Conservation (phyloP, 306 rosid genomes). For the Pterocarpus santalinus region DNA sequence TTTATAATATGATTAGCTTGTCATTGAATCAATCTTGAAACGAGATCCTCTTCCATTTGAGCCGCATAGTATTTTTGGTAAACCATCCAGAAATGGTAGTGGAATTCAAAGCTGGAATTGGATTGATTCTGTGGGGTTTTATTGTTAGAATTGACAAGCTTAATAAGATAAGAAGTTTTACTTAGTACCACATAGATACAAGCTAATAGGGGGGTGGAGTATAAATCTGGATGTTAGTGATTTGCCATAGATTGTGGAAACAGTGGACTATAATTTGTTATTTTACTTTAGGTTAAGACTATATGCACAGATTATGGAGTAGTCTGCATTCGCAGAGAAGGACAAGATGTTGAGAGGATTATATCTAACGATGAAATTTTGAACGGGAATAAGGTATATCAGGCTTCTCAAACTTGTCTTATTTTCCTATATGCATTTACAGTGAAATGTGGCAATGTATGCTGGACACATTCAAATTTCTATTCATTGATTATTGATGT, state of each 20-base stretch:
- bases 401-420: not conserved
- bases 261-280: slow-evolving; percentile 31
- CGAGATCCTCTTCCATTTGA: not conserved
- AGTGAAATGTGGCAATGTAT: not conserved
- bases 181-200: not conserved
- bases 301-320: slow-evolving; percentile 54
- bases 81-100: not conserved
- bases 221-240: slow-evolving; percentile 8
- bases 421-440: not conserved
- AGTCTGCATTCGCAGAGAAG: slow-evolving; percentile 54
- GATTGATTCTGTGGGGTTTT: slow-evolving; percentile 27
- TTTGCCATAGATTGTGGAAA: slow-evolving; percentile 29
- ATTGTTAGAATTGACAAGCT: slow-evolving; percentile 18
- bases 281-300: slow-evolving; percentile 40
- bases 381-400: slow-evolving; percentile 44
- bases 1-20: not conserved
- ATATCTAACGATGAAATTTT: slow-evolving; percentile 44
- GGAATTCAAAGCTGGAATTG: slow-evolving; percentile 21
- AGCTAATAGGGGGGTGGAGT: not conserved
- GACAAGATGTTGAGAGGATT: slow-evolving; percentile 50
- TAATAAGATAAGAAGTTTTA: slow-evolving; percentile 2
- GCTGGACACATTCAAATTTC: not conserved
- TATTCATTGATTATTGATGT: slow-evolving; percentile 20
- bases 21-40: slow-evolving; percentile 24
- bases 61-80: not conserved